Evolutionary conservation across 1,139 yeast species (phyloP), one percentile per base, ranked within the genome.

Genomic region (Debaryomyces sp.): DNA sequence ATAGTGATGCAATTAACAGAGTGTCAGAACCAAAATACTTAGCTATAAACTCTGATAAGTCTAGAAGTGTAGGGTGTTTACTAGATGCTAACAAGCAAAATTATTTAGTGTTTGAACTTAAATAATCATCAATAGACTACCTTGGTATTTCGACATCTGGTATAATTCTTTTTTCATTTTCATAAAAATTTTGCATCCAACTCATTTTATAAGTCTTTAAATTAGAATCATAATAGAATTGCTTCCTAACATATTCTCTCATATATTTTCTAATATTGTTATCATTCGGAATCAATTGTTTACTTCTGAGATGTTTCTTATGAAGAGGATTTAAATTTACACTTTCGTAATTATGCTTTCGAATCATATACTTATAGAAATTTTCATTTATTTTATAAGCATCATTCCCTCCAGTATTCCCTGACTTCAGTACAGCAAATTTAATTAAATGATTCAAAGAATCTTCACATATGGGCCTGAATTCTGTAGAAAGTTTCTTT

Each of bases 61-160:
- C 49, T 2, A 57, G 68, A 41, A 53, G 60, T 1, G 60, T 65
- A 41, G 80, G 75, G 1, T 78, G 81, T 54, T 50, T 80, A 24
- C 55, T 80, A 23, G 81, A 77, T 47, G 51, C 61, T 2, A 66
- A 70, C 35, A 64, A 66, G 44, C 71, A 71, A 48, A 67, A 68
- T 41, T 80, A 78, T 57, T 50, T 65, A 8, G 64, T 78, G 4
- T 64, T 77, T 41, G 56, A 54, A 41, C 42, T 58, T n/a, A 51
- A 48, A 33, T 35, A 15, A 42, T n/a, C 4, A n/a, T 7, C 23
- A 18, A 18, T 21, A 5, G 4, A 5, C 13, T 17, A 22, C 3
- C 30, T 29, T 13, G 17, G 38, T 21, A 41, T 32, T 12, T 37
- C 34, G 12, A 46, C 38, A 23, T 32, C 33, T 8, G 40, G 39